Evolutionary conservation across 1,284 basidiomycete species (phyloP).

Genomic region (Ganoderma leucocontextum): DNA sequence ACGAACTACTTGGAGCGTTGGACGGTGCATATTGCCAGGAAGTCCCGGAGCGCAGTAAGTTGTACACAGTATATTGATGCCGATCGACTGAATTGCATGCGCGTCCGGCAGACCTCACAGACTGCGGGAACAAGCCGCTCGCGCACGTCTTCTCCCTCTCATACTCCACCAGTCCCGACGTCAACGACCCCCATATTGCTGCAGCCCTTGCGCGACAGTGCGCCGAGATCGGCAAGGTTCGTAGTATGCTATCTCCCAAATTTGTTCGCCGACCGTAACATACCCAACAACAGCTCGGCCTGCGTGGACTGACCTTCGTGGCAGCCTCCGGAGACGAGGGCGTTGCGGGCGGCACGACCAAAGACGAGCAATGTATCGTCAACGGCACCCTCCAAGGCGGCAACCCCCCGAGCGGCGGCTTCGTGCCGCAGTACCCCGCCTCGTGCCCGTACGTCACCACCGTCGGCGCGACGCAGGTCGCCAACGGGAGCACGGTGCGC

Average conservation of each 20-base stretch:
- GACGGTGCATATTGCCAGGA: constrained; percentile 21
- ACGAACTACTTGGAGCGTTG: constrained; percentile 23
- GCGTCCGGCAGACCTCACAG: constrained; percentile 11
- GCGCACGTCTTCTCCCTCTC: constrained; percentile 66
- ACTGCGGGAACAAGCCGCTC: constrained; percentile 34
- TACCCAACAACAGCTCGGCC: constrained; percentile 53
- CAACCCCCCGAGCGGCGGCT: constrained; percentile 13
- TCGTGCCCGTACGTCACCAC: constrained; percentile 65
- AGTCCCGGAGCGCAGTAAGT: neutral
- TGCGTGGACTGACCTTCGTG: constrained; percentile 64
- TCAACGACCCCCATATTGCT: constrained; percentile 51
- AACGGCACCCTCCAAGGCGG: constrained; percentile 20
- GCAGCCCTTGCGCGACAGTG: constrained; percentile 60
- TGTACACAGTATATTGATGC: neutral
- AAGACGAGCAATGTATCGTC: constrained; percentile 45
- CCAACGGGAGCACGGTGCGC: constrained; percentile 5
- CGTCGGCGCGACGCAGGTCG: constrained; percentile 55
- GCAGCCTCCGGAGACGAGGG: constrained; percentile 72
- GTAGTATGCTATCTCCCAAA: neutral
- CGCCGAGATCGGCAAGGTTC: constrained; percentile 55
- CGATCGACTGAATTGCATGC: neutral
- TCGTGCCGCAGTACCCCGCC: constrained; percentile 24
- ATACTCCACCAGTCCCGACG: constrained; percentile 43
- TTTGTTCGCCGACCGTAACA: too few relatives aligned
- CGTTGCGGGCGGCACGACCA: constrained; percentile 52